phyloP scores from a whole-genome alignment of 192 early-diverging fungal genomes.

The Gigaspora rosea region DNA sequence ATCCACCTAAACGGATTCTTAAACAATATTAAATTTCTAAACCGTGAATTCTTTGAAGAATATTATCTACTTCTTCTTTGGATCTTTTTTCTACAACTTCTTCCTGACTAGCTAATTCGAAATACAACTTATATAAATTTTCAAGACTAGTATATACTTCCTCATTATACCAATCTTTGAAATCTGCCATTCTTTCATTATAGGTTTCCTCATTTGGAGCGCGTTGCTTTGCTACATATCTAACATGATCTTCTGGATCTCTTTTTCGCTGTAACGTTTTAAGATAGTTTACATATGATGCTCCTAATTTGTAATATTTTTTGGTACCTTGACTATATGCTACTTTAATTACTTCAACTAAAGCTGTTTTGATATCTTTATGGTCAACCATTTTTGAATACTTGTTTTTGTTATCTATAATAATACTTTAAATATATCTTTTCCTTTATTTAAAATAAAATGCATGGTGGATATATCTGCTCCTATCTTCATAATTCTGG shows the following conservation, averaged over 20 bases:
- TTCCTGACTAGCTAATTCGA: constrained; percentile 1
- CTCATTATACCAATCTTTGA: no score
- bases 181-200: no score
- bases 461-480: constrained; percentile 1
- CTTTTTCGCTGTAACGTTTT: background rate
- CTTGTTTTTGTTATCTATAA: no score
- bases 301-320: constrained; percentile 21
- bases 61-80: constrained; percentile 19
- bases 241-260: no score
- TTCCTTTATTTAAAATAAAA: constrained; percentile 13
- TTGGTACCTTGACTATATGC: constrained; percentile 27
- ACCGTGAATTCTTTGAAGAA: constrained; percentile 9
- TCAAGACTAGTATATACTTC: no score
- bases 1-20: no score
- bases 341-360: constrained; percentile 24
- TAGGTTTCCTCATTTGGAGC: no score
- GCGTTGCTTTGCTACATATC: no score
- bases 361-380: constrained; percentile 10
- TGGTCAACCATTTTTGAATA: background rate
- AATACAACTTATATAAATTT: no score
- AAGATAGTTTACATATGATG: constrained; percentile 9
- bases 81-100: constrained; percentile 26
- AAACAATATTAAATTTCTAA: constrained; percentile 16
- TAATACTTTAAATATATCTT: constrained; percentile 3
- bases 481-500: background rate